A percentile compares a stretch with the other conserved stretches of the same genome.
phyloP scores from a whole-genome alignment of 2,329 filamentous ascomycete species.

The Penicillium expansum region DNA sequence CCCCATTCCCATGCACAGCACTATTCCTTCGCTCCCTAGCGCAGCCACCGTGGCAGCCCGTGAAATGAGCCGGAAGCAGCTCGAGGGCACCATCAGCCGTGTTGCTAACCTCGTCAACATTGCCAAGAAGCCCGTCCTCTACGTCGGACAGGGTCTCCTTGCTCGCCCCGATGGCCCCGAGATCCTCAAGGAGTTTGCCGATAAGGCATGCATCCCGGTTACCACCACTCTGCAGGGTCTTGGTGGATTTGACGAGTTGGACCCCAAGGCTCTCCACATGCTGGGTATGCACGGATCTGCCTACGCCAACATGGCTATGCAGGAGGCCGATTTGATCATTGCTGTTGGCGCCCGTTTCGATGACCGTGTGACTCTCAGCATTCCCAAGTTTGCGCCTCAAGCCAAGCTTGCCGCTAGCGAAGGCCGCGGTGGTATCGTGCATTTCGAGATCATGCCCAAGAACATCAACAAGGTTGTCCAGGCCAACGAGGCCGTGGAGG shows the following conservation, averaged over 20 bases:
- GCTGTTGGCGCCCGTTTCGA: slow-evolving; percentile 93
- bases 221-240: slow-evolving; percentile 94
- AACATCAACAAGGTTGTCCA: slow-evolving; percentile 99
- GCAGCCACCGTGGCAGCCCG: slow-evolving; percentile 80
- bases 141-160: slow-evolving; percentile 87
- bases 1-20: slow-evolving; percentile 75
- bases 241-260: slow-evolving; percentile 86
- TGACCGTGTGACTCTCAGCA: slow-evolving; percentile 82
- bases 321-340: slow-evolving; percentile 93
- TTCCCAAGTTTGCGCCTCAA: slow-evolving; percentile 83
- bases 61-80: slow-evolving; percentile 68
- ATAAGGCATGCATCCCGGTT: slow-evolving; percentile 88
- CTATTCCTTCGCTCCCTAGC: slow-evolving; percentile 75
- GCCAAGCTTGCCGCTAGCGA: slow-evolving; percentile 82
- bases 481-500: slow-evolving; percentile 91
- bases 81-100: slow-evolving; percentile 69
- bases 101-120: slow-evolving; percentile 81
- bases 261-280: slow-evolving; percentile 95
- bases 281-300: slow-evolving; percentile 97
- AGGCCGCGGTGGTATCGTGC: slow-evolving; percentile 87
- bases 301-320: slow-evolving; percentile 97
- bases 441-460: slow-evolving; percentile 99
- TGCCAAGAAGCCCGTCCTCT: slow-evolving; percentile 91
- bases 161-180: slow-evolving; percentile 73
- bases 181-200: slow-evolving; percentile 78